A percentile compares a stretch with the other conserved stretches of the same genome.
Conservation (phyloP, 805 yeast species). For the Schwanniomyces vanrijiae region DNA sequence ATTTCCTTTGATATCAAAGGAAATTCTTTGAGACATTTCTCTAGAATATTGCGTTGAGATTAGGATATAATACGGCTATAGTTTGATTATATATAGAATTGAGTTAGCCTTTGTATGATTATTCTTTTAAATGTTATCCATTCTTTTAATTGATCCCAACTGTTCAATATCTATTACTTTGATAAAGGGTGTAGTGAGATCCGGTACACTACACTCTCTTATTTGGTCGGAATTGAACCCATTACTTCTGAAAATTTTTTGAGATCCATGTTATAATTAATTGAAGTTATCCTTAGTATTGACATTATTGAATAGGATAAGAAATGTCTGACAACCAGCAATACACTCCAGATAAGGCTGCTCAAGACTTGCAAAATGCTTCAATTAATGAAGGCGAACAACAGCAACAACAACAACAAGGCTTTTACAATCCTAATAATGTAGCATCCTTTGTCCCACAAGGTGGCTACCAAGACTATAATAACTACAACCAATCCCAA, state of each 20-base stretch:
- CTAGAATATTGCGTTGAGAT: too few relatives aligned
- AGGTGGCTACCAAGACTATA: background rate
- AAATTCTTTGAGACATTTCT: too few relatives aligned
- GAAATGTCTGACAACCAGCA: conserved; percentile 31
- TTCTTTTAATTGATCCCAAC: too few relatives aligned
- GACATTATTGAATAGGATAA: background rate
- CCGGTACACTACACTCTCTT: background rate
- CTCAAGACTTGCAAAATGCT: conserved; percentile 44
- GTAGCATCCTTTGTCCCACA: conserved; percentile 53
- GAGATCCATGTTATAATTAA: background rate
- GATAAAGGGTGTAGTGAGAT: background rate
- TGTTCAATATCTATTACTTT: too few relatives aligned
- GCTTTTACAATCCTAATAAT: conserved; percentile 47
- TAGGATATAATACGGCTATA: too few relatives aligned
- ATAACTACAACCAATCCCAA: conserved; percentile 12
- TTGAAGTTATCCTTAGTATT: background rate
- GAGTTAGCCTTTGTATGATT: too few relatives aligned
- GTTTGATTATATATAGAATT: too few relatives aligned
- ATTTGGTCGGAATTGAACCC: background rate
- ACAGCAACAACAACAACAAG: conserved; percentile 22
- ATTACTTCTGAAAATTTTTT: background rate
- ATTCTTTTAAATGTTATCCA: too few relatives aligned
- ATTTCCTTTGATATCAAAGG: too few relatives aligned
- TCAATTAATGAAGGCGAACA: conserved; percentile 28
- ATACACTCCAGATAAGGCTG: conserved; percentile 43